These are phyloP conservation scores for Pichia eremophila DNA, from an alignment of 805 yeast species.

Conservation along the genomic window DNA sequence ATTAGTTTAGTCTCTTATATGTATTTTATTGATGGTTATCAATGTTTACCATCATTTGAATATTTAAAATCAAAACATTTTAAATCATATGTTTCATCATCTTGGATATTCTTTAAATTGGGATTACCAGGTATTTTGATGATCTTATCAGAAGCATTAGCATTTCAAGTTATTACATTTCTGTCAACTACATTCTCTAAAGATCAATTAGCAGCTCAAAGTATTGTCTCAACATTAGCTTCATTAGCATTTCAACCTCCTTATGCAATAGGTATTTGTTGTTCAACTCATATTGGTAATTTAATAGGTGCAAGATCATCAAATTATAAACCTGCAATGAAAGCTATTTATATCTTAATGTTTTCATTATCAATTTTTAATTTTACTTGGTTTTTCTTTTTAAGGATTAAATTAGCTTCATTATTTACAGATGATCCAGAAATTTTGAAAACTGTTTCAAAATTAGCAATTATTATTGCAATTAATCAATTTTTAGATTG, in stretches of 20 bases:
- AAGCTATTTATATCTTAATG: constrained; percentile 29
- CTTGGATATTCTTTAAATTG: constrained; percentile 30
- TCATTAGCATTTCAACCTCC: constrained; percentile 44
- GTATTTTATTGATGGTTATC: constrained; percentile 46
- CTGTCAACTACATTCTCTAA: constrained; percentile 40
- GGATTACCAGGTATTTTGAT: constrained; percentile 46
- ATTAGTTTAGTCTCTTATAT: constrained; percentile 43
- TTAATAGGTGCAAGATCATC: constrained; percentile 38
- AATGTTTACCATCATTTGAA: constrained; percentile 44
- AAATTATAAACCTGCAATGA: constrained; percentile 28
- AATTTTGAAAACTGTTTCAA: constrained; percentile 30
- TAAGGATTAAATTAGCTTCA: constrained; percentile 31
- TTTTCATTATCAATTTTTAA: constrained; percentile 27
- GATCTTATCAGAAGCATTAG: constrained; percentile 50
- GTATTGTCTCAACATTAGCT: constrained; percentile 40
- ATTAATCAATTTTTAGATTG: constrained; percentile 43
- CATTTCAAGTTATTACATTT: constrained; percentile 44
- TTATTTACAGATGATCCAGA: constrained; percentile 32
- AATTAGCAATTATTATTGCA: constrained; percentile 37
- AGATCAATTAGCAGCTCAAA: constrained; percentile 42
- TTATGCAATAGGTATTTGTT: constrained; percentile 41
- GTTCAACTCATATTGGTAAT: constrained; percentile 46
- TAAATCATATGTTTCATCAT: neutral
- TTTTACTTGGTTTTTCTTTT: constrained; percentile 29
- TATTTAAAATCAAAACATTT: constrained; percentile 26